A percentile compares a stretch with the other conserved stretches of the same genome.
phyloP scores from a whole-genome alignment of 1,139 yeast species.

The Scheffersomyces stambukii region DNA sequence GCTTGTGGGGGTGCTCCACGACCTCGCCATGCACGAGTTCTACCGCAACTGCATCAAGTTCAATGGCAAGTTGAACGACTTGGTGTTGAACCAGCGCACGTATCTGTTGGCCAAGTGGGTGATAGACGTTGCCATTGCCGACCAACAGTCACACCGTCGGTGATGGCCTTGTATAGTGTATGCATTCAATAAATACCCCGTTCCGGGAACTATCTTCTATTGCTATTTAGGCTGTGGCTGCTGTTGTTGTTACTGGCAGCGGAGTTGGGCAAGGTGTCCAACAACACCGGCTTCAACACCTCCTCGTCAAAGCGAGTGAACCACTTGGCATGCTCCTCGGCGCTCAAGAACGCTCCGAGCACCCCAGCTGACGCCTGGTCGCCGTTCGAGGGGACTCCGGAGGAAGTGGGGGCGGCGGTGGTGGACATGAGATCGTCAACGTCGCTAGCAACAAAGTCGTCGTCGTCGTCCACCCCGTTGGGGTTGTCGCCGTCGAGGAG shows the following conservation, averaged over 20 bases:
- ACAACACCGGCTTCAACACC: slow-evolving; percentile 89
- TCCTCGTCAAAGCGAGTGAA: slow-evolving; percentile 90
- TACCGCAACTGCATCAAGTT: slow-evolving; percentile 60
- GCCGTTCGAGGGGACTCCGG: not conserved
- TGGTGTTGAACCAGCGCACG: slow-evolving; percentile 57
- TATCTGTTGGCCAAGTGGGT: slow-evolving; percentile 70
- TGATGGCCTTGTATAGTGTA: slow-evolving; percentile 1
- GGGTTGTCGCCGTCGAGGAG: slow-evolving; percentile 5
- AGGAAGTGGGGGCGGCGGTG: slow-evolving; percentile 5
- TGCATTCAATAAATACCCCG: slow-evolving; percentile 1
- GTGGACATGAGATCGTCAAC: slow-evolving; percentile 34
- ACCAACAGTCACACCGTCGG: slow-evolving; percentile 25
- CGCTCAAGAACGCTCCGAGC: slow-evolving; percentile 43
- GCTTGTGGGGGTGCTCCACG: slow-evolving; percentile 53
- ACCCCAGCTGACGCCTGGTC: slow-evolving; percentile 21
- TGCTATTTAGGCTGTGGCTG: slow-evolving; percentile 3
- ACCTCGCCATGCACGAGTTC: slow-evolving; percentile 58
- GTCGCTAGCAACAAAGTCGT: slow-evolving; percentile 35
- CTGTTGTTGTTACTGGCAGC: slow-evolving; percentile 4
- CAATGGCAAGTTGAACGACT: slow-evolving; percentile 59
- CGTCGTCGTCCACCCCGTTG: slow-evolving; percentile 21
- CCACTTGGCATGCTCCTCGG: slow-evolving; percentile 86
- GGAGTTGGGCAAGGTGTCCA: slow-evolving; percentile 48
- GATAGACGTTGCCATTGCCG: slow-evolving; percentile 60
- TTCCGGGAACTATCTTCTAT: slow-evolving; percentile 2